These are phyloP conservation scores for Ascochyta clinopodiicola DNA, from an alignment of 2,329 filamentous ascomycete genomes.

Conservation along the genomic window DNA sequence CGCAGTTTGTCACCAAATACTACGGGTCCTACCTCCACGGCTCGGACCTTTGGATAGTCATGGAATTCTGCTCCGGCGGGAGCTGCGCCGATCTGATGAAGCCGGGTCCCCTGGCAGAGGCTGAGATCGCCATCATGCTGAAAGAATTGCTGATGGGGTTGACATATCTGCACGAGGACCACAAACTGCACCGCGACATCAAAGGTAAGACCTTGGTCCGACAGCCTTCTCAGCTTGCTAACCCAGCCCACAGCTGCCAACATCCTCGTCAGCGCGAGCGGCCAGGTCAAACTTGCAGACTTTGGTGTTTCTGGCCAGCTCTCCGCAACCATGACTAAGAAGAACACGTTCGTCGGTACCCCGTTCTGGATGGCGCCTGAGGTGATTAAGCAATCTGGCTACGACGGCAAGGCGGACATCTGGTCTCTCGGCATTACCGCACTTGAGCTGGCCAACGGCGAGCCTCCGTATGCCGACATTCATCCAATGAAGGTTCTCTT, in stretches of 20 bases:
- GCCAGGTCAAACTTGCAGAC: constrained; percentile 95
- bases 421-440: constrained; percentile 97
- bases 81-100: constrained; percentile 97
- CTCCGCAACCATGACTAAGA: constrained; percentile 98
- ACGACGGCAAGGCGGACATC: constrained; percentile 97
- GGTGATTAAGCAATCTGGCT: constrained; percentile 97
- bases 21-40: constrained; percentile 96
- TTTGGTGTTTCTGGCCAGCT: constrained; percentile 97
- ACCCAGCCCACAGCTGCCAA: constrained; percentile 76
- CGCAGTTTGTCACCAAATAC: constrained; percentile 96
- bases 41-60: constrained; percentile 97
- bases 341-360: constrained; percentile 97
- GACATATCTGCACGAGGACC: constrained; percentile 92
- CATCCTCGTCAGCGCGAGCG: constrained; percentile 84
- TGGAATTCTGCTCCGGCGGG: constrained; percentile 98
- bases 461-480: constrained; percentile 94
- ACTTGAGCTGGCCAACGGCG: constrained; percentile 86
- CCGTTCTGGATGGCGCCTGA: constrained; percentile 99
- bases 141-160: constrained; percentile 87
- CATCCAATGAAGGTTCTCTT: constrained; percentile 99
- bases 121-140: constrained; percentile 96
- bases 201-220: constrained; percentile 69
- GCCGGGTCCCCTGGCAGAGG: constrained; percentile 86
- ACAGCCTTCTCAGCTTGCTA: neutral
- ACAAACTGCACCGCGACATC: constrained; percentile 95